A percentile compares a stretch with the other conserved stretches of the same genome.
phyloP scores from a whole-genome alignment of 345 rosid species.

The Hibiscus mutabilis region DNA sequence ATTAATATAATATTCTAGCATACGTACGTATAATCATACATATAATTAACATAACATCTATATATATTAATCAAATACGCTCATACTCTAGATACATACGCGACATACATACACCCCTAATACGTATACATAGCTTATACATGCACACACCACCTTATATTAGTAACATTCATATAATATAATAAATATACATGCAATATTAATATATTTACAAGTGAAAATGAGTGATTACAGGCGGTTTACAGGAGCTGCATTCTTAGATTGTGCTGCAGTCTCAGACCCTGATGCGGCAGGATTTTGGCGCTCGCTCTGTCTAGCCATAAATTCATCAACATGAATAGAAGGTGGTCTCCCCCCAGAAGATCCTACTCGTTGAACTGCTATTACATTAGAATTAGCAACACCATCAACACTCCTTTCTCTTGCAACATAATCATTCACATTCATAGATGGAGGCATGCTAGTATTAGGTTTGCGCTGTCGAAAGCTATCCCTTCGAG shows the following conservation, averaged over 20 bases:
- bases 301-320: slow-evolving; percentile 95
- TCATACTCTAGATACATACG: no score
- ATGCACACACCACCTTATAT: no score
- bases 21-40: no score
- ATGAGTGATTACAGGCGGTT: no score
- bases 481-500: slow-evolving; percentile 81
- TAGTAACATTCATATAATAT: no score
- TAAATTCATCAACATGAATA: slow-evolving; percentile 95
- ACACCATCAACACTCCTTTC: slow-evolving; percentile 80
- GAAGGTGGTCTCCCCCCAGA: slow-evolving; percentile 99
- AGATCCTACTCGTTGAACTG: slow-evolving; percentile 74
- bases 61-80: no score
- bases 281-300: slow-evolving; percentile 61
- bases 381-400: slow-evolving; percentile 69
- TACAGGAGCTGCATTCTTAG: slow-evolving; percentile 42
- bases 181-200: no score
- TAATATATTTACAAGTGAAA: no score
- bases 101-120: no score
- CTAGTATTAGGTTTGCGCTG: slow-evolving; percentile 96
- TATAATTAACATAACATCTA: no score
- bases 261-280: slow-evolving; percentile 56
- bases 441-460: slow-evolving; percentile 99
- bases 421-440: slow-evolving; percentile 97
- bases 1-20: no score
- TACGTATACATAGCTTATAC: no score